A percentile compares a stretch with the other conserved stretches of the same genome.
These are phyloP conservation scores for Pseudogymnoascus sp. DNA, from an alignment of 2,329 filamentous ascomycete genomes.

Conservation along the genomic window DNA sequence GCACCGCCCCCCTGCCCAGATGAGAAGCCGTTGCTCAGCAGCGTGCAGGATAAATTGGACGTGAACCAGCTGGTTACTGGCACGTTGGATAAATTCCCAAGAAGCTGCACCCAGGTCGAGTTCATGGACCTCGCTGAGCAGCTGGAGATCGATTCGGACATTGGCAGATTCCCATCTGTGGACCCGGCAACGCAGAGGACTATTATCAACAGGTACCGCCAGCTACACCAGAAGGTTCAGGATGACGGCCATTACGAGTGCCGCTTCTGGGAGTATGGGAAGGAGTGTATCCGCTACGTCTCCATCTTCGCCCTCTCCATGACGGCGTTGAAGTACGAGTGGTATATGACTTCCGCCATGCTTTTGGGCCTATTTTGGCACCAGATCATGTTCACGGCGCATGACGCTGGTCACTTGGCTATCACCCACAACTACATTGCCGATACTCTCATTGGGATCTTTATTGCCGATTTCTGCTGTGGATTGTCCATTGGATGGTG, in stretches of 20 bases:
- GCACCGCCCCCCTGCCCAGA: background rate
- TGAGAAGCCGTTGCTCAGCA: background rate
- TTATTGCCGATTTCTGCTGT: slow-evolving; percentile 57
- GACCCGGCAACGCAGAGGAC: slow-evolving; percentile 45
- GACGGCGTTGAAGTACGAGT: slow-evolving; percentile 38
- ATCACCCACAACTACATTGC: slow-evolving; percentile 51
- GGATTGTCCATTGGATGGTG: slow-evolving; percentile 61
- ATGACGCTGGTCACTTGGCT: slow-evolving; percentile 56
- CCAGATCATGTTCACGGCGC: slow-evolving; percentile 61
- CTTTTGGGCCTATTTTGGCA: slow-evolving; percentile 60
- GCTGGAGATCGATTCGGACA: slow-evolving; percentile 40
- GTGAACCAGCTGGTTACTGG: background rate
- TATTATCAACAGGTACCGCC: slow-evolving; percentile 48
- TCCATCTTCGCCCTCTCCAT: slow-evolving; percentile 43
- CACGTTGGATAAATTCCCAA: background rate
- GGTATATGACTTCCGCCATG: slow-evolving; percentile 50
- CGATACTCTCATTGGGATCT: slow-evolving; percentile 54
- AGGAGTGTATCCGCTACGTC: slow-evolving; percentile 48
- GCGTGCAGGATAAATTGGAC: background rate
- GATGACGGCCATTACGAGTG: slow-evolving; percentile 52
- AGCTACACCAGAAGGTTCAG: slow-evolving; percentile 46
- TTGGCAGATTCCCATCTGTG: slow-evolving; percentile 42
- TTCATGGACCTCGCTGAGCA: slow-evolving; percentile 1
- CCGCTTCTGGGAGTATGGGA: slow-evolving; percentile 48
- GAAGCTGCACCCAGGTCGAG: background rate